These are phyloP conservation scores for Saccharomyces mikatae DNA, from an alignment of 805 yeast genomes.

Conservation along the genomic window DNA sequence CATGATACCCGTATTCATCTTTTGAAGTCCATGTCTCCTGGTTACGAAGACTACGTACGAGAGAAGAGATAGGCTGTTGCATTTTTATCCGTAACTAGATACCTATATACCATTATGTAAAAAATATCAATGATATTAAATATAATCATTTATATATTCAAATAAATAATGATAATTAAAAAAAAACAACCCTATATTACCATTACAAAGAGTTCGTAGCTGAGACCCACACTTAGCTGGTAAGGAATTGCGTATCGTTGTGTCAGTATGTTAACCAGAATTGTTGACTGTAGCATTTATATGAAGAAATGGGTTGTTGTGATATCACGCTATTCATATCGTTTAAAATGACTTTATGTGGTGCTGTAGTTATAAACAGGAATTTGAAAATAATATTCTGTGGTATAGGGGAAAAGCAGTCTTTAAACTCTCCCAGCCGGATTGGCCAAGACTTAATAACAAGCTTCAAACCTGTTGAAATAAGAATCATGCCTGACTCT, in stretches of 20 bases:
- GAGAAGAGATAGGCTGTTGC: neutral
- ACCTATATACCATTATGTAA: neutral
- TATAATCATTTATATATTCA: no score
- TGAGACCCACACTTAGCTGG: neutral
- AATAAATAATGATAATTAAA: no score
- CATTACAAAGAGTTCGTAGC: neutral
- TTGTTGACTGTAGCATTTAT: neutral
- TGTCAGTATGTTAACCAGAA: neutral
- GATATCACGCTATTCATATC: neutral
- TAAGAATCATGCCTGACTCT: conserved; percentile 8
- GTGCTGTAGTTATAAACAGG: neutral
- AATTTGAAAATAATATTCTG: neutral
- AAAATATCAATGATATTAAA: no score
- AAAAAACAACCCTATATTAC: neutral
- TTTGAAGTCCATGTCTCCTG: neutral
- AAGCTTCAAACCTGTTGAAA: neutral
- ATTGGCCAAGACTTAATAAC: conserved; percentile 2
- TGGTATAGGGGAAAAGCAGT: conserved; percentile 1
- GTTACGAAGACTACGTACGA: neutral
- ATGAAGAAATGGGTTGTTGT: neutral
- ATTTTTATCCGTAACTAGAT: neutral
- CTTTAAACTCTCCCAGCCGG: neutral
- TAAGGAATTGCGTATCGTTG: neutral
- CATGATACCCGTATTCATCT: conserved; percentile 6
- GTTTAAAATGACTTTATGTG: neutral